These are phyloP conservation scores for Akanthomyces lecanii DNA, from an alignment of 2,329 filamentous ascomycete species.

Conservation along the genomic window DNA sequence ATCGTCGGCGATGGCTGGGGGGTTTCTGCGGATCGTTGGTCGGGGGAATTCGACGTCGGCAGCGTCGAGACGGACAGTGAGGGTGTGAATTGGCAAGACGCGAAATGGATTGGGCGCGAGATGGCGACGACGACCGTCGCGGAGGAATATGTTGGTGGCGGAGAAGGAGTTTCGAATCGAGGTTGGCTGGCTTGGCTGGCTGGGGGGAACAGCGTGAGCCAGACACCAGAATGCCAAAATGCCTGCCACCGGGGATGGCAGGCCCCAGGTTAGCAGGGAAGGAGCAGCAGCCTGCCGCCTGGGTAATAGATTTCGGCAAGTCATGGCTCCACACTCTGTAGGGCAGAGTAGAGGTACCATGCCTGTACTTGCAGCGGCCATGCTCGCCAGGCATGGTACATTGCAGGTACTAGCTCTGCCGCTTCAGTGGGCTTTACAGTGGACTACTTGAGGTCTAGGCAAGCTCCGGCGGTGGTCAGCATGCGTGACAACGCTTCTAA, in stretches of 20 bases:
- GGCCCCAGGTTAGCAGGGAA: neutral
- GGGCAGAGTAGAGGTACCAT: neutral
- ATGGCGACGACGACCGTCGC: neutral
- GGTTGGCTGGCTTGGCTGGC: neutral
- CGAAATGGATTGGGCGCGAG: neutral
- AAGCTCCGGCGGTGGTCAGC: neutral
- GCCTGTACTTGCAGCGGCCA: neutral
- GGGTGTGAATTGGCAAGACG: neutral
- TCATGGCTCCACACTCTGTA: neutral
- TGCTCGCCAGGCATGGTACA: neutral
- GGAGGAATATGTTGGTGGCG: neutral
- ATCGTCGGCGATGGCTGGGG: neutral
- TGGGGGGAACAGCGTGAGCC: neutral
- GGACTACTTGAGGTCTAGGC: neutral
- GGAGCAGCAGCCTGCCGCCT: neutral
- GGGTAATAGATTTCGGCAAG: neutral
- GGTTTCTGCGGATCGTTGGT: neutral
- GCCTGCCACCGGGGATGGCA: neutral
- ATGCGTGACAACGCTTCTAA: neutral
- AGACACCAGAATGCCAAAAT: neutral
- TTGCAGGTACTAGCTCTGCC: neutral
- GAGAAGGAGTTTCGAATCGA: constrained; percentile 6
- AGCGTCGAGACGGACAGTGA: neutral
- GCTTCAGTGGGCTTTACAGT: neutral
- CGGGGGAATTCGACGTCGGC: neutral